Evolutionary conservation across 2,329 filamentous ascomycete species (phyloP), one percentile per base, ranked within the genome.

Genomic region (Orbilia quercus): DNA sequence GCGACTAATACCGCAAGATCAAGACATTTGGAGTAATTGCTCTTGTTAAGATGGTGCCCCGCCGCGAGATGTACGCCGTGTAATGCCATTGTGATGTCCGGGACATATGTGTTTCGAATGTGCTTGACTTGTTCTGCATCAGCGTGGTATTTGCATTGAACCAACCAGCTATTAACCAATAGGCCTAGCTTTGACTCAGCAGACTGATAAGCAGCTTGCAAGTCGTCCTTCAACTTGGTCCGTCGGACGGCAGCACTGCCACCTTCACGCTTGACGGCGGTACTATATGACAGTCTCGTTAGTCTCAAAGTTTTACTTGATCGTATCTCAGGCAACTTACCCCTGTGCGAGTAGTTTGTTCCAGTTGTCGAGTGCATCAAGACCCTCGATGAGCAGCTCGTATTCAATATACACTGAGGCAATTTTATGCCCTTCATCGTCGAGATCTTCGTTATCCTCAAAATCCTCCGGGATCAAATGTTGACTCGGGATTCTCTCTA

Each of bases 71-170:
- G 83, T 1, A 90, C 89, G 77, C 87, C 89, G 79, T 95, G 87
- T 80, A 95, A 97, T 1, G 90, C 91, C 54, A 99, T 85, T 44
- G 96, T 84, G 16, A 91, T 86, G 79, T 97, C 92, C 1, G 95
- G 93, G 1, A 99, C 84, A 80, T 96, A 98, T 0, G 87, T 86
- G 62, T 88, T 85, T 76, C 92, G 88, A 57, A 98, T 86, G 22
- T 84, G 82, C 51, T 82, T 81, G 51, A 92, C 85, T 62, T 91
- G 87, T 14, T 83, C 79, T 70, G 87, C 85, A 78, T 89, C 90
- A 58, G 59, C 18, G 42, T 75, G 80, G 78, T 54, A 83, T 84
- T 85, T 69, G 77, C 64, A 69, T 28, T 63, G 59, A 16, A 77
- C 73, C n/a, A 78, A 65, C 74, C 77, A 78, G 70, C 40, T 64